A percentile compares a stretch with the other conserved stretches of the same genome.
These are phyloP conservation scores for Nitzschia sp. DNA, from an alignment of 108 stramenopile genomes.

Conservation along the genomic window DNA sequence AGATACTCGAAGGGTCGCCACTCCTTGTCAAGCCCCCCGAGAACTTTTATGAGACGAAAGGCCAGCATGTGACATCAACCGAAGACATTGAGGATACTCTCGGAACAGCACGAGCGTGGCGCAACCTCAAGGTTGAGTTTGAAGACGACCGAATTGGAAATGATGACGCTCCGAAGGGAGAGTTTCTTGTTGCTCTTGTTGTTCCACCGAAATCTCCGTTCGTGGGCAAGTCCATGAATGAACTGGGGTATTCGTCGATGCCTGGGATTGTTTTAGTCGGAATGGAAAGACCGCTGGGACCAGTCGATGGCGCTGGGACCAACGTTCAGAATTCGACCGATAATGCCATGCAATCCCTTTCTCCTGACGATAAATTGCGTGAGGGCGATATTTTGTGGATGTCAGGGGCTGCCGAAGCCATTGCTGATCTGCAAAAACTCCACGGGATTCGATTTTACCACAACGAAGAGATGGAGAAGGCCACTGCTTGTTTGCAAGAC, in stretches of 20 bases:
- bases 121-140: not conserved
- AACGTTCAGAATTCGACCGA: not conserved
- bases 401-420: conserved; percentile 47
- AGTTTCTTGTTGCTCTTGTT: conserved; percentile 76
- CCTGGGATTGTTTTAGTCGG: conserved; percentile 73
- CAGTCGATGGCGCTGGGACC: not conserved
- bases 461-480: conserved; percentile 55
- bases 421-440: conserved; percentile 74
- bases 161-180: conserved; percentile 25
- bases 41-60: conserved; percentile 44
- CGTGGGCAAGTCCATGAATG: conserved; percentile 42
- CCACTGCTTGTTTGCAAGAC: conserved; percentile 40
- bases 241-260: conserved; percentile 60
- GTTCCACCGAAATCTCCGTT: conserved; percentile 56
- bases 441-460: conserved; percentile 67
- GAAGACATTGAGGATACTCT: not conserved
- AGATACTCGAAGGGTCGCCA: conserved; percentile 70
- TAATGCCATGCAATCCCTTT: conserved; percentile 21
- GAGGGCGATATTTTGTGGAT: conserved; percentile 71
- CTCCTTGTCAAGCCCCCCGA: conserved; percentile 54
- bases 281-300: conserved; percentile 38
- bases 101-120: not conserved
- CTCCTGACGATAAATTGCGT: conserved; percentile 33
- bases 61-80: not conserved
- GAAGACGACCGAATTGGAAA: not conserved